phyloP scores from a whole-genome alignment of 2,329 filamentous ascomycete genomes.

The Cordyceps farinosa region DNA sequence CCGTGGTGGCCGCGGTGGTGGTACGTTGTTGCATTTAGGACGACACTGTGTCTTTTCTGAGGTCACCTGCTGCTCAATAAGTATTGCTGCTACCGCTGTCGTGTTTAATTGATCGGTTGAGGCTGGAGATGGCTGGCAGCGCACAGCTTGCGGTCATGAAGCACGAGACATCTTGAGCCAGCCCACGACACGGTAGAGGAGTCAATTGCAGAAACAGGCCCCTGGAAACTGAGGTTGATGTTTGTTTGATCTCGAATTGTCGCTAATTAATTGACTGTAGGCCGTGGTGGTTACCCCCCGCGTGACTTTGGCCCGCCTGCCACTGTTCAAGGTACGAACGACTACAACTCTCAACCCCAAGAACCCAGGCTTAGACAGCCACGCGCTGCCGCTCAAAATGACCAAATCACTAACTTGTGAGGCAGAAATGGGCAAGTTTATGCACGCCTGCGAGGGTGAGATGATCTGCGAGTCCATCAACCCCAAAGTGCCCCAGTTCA shows the following conservation, averaged over 20 bases:
- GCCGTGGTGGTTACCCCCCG: constrained; percentile 38
- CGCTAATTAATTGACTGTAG: constrained; percentile 25
- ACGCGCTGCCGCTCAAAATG: not conserved
- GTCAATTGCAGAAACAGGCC: not conserved
- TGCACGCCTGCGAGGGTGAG: constrained; percentile 95
- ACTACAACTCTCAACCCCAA: not conserved
- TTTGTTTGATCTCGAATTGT: too few species aligned
- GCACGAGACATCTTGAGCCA: not conserved
- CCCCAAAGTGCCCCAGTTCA: constrained; percentile 97
- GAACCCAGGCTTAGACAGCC: not conserved
- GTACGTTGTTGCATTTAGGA: constrained; percentile 24
- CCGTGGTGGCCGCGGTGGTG: constrained; percentile 35
- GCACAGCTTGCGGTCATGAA: not conserved
- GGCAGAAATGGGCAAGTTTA: constrained; percentile 82
- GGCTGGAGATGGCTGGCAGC: not conserved
- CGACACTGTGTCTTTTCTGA: not conserved
- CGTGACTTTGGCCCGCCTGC: constrained; percentile 39
- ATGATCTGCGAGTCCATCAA: constrained; percentile 97
- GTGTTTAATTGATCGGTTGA: not conserved
- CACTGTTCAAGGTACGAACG: constrained; percentile 33
- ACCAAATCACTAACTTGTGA: not conserved
- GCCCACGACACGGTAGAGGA: not conserved
- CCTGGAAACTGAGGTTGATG: not conserved
- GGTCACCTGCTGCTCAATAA: not conserved
- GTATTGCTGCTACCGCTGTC: not conserved